Conservation (phyloP, 1,284 basidiomycete species). For the Singerocomus rubriflavus region DNA sequence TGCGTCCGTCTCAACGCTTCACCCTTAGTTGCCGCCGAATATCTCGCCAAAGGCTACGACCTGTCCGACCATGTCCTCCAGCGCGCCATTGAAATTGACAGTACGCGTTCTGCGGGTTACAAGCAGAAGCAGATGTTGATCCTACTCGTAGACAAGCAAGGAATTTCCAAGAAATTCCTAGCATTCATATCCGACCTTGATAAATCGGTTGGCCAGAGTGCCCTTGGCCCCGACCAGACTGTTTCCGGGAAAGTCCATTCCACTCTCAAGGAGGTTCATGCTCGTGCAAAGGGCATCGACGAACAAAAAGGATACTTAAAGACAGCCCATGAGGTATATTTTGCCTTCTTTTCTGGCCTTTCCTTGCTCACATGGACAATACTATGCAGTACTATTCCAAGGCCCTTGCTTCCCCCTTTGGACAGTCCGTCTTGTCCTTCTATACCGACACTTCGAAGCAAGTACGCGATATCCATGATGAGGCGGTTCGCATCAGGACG, state of each 20-base stretch:
- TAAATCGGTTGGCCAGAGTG: conserved; percentile 61
- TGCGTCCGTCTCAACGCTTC: background rate
- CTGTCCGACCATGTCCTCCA: conserved; percentile 79
- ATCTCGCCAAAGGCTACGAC: conserved; percentile 82
- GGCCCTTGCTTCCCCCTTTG: conserved; percentile 71
- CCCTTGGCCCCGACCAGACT: conserved; percentile 72
- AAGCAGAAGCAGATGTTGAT: background rate
- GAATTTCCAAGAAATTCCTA: conserved; percentile 84
- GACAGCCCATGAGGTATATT: conserved; percentile 60
- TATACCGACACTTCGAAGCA: conserved; percentile 83
- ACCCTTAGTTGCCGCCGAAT: conserved; percentile 76
- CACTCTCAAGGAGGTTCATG: conserved; percentile 56
- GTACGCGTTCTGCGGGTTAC: conserved; percentile 39
- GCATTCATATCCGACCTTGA: conserved; percentile 74
- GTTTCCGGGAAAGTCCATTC: conserved; percentile 70
- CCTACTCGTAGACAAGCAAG: conserved; percentile 62
- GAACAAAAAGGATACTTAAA: conserved; percentile 77
- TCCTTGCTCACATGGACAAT: conserved; percentile 2
- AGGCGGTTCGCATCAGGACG: conserved; percentile 74
- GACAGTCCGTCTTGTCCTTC: conserved; percentile 72
- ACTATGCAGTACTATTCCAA: conserved; percentile 68
- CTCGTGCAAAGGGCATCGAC: conserved; percentile 70
- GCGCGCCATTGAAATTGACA: conserved; percentile 85
- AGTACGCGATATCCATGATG: conserved; percentile 82
- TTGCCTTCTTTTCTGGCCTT: background rate